Evolutionary conservation across 2,329 filamentous ascomycete species (phyloP), one percentile per base, ranked within the genome.

Genomic region (Cylindrodendrum hubeiense): DNA sequence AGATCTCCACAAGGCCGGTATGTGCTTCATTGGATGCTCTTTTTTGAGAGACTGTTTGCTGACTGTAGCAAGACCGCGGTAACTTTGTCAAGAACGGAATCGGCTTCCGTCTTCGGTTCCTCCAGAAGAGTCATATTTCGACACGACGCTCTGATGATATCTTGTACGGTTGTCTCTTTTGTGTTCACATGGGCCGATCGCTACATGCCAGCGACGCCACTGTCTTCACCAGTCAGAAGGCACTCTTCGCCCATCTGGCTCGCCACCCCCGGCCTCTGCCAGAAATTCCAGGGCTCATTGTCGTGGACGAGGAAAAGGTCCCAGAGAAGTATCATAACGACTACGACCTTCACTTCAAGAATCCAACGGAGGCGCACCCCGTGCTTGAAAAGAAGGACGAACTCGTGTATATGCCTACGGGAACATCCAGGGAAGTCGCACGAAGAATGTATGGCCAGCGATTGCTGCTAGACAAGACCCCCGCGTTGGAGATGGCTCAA

Each of bases 111-210:
- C 71, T 87, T 2, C 84, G 87, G 2, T 85, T 89, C 65, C 80
- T 89, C 5, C 85, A 86, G 68, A 89, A 89, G 73, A 84, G 82
- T 55, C 87, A 89, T 71, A 61, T 89, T 6, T 75, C 82, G 0
- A 83, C 84, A 5, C 82, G 81, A 58, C 79, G 83, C 15, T 77
- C 84, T 17, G 86, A 88, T 46, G 86, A 88, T 65, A 80, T 85
- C 55, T 73, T 86, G 47, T 89, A 87, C 69, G 86, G 79, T 3
- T 89, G 87, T 66, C 67, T 86, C 1, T 88, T 89, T 70, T 89
- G 87, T 71, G 77, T 87, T 4, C 80, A 84, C 5, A 66, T 78
- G 19, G 85, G 85, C 1, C 79, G 73, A n/a, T 87, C 86, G 0
- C 74, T 83, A 3, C 84, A 88, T 52, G 81, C 85, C 60, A 85